Conservation (phyloP, 2,329 filamentous ascomycete genomes). For the Thelonectria rubi region DNA sequence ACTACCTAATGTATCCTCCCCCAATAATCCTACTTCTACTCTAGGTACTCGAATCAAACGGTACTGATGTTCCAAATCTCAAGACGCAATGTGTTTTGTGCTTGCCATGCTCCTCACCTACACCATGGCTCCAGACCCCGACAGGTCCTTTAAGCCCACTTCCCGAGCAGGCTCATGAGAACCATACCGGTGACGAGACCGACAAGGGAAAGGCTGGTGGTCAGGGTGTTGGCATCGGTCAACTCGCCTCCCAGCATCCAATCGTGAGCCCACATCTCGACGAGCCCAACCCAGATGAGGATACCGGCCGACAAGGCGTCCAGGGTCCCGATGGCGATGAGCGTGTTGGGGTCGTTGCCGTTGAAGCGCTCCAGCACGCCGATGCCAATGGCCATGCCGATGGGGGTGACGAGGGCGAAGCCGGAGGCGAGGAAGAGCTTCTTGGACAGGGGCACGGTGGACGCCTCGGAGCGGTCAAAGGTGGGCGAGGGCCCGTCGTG, state of each 20-base stretch:
- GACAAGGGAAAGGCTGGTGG: conserved; percentile 59
- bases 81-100: background rate
- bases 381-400: conserved; percentile 83
- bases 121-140: background rate
- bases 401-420: conserved; percentile 76
- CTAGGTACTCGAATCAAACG: background rate
- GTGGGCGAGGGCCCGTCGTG: conserved; percentile 32
- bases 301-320: conserved; percentile 80
- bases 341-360: conserved; percentile 73
- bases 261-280: conserved; percentile 81
- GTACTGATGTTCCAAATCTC: background rate
- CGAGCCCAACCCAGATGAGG: conserved; percentile 78
- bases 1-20: background rate
- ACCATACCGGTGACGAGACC: conserved; percentile 70
- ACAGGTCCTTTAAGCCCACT: conserved; percentile 72
- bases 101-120: background rate
- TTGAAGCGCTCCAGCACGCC: conserved; percentile 76
- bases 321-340: conserved; percentile 76
- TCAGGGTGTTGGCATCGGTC: conserved; percentile 56
- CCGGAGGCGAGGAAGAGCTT: conserved; percentile 69
- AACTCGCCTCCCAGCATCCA: conserved; percentile 71
- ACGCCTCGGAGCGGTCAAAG: conserved; percentile 29
- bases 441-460: conserved; percentile 50
- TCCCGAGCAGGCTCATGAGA: conserved; percentile 77
- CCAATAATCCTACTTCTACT: background rate